These are phyloP conservation scores for Fistulinella prunicolor DNA, from an alignment of 768 basidiomycete genomes.

Conservation along the genomic window DNA sequence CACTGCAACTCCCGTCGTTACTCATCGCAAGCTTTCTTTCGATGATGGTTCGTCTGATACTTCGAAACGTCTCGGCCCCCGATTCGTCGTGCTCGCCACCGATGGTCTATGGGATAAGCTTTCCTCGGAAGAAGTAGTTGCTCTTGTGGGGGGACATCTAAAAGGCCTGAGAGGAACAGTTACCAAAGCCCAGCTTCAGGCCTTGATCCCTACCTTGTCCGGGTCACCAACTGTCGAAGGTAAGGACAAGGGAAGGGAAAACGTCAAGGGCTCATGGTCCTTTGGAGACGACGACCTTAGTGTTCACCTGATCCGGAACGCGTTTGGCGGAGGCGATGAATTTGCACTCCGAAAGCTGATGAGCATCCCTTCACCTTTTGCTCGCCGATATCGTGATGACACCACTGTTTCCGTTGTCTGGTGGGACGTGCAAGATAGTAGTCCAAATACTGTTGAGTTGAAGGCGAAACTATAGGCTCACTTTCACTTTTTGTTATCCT, in stretches of 20 bases:
- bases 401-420: constrained; percentile 81
- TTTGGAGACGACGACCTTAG: constrained; percentile 79
- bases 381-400: constrained; percentile 80
- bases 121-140: constrained; percentile 81
- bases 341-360: constrained; percentile 53
- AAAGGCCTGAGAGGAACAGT: constrained; percentile 65
- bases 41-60: constrained; percentile 25
- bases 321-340: constrained; percentile 83
- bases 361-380: constrained; percentile 80
- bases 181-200: constrained; percentile 53
- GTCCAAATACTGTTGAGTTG: constrained; percentile 35
- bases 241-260: constrained; percentile 45
- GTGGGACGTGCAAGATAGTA: constrained; percentile 66
- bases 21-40: constrained; percentile 67
- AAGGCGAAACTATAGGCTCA: constrained; percentile 50
- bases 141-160: constrained; percentile 81
- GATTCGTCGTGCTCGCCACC: constrained; percentile 88
- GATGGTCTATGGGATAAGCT: constrained; percentile 79
- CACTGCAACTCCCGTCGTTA: constrained; percentile 77
- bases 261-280: constrained; percentile 57
- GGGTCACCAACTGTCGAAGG: constrained; percentile 61
- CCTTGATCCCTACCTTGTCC: constrained; percentile 51
- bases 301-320: constrained; percentile 85
- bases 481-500: not conserved
- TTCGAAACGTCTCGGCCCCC: constrained; percentile 32